A percentile compares a stretch with the other conserved stretches of the same genome.
phyloP scores from a whole-genome alignment of 2,329 filamentous ascomycete genomes.

The Diaporthe australafricana region DNA sequence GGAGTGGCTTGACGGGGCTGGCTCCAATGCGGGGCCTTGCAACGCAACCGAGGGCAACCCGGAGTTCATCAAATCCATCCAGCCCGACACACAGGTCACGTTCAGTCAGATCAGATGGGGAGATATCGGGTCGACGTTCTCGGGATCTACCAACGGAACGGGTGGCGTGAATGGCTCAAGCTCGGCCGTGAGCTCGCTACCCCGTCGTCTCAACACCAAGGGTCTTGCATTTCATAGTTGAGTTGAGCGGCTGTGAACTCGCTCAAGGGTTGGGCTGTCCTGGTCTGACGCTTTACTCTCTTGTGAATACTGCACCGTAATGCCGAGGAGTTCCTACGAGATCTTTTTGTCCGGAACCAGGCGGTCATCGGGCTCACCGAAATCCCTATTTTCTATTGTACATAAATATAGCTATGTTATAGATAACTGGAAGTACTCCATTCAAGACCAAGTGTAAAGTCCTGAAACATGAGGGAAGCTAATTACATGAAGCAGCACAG shows the following conservation, averaged over 20 bases:
- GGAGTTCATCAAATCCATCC: conserved; percentile 53
- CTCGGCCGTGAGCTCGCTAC: neutral
- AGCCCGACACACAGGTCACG: conserved; percentile 61
- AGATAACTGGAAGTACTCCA: neutral
- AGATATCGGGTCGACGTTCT: conserved; percentile 62
- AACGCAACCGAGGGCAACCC: conserved; percentile 65
- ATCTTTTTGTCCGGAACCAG: neutral
- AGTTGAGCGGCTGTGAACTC: neutral
- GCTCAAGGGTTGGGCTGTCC: neutral
- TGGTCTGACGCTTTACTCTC: no score
- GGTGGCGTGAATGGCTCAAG: conserved; percentile 1
- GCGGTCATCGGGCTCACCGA: neutral
- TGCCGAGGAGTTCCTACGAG: neutral
- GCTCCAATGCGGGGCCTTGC: conserved; percentile 63
- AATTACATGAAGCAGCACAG: neutral
- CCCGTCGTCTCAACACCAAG: neutral
- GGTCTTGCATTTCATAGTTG: neutral
- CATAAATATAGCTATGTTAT: neutral
- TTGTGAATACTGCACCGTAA: neutral
- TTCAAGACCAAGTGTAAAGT: no score
- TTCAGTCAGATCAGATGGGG: conserved; percentile 69
- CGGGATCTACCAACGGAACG: neutral
- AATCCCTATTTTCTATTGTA: neutral
- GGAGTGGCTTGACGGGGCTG: conserved; percentile 64
- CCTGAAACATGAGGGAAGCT: neutral